Evolutionary conservation across 768 basidiomycete species (phyloP).

Genomic region (Tubosaeta brunneosetosa): DNA sequence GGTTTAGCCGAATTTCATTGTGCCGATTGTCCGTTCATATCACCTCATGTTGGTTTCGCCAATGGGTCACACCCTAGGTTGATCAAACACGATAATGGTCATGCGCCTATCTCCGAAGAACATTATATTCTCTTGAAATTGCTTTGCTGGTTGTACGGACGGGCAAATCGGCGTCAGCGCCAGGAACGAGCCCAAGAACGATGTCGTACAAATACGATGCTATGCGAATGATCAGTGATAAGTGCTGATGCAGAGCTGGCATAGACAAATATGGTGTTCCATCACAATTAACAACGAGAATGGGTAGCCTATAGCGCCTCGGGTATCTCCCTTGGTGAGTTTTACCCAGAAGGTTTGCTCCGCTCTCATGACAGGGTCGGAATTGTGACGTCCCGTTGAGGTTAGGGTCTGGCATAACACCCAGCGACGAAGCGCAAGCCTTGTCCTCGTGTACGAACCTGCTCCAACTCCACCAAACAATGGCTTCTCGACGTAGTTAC

Average conservation of each 20-base stretch:
- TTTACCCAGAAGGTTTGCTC: neutral
- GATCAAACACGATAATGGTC: slow-evolving; percentile 2
- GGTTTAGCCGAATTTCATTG: slow-evolving; percentile 12
- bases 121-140: neutral
- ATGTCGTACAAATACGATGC: slow-evolving; percentile 27
- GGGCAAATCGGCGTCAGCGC: slow-evolving; percentile 4
- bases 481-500: slow-evolving; percentile 13
- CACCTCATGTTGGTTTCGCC: neutral
- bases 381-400: slow-evolving; percentile 5
- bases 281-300: slow-evolving; percentile 32
- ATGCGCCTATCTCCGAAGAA: neutral
- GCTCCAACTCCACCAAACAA: neutral
- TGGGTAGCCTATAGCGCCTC: slow-evolving; percentile 16
- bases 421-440: slow-evolving; percentile 11
- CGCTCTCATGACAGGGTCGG: slow-evolving; percentile 9
- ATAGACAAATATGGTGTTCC: slow-evolving; percentile 26
- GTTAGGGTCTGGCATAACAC: slow-evolving; percentile 9
- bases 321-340: slow-evolving; percentile 13
- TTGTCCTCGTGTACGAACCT: slow-evolving; percentile 4
- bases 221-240: slow-evolving; percentile 4
- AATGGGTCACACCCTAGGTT: neutral
- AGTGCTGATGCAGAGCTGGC: slow-evolving; percentile 19
- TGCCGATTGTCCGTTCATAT: slow-evolving; percentile 5
- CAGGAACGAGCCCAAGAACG: slow-evolving; percentile 21
- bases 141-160: neutral